Base-by-base conservation (phyloP, 2,329 filamentous ascomycete species). In the Teratosphaeria nubilosa region DNA sequence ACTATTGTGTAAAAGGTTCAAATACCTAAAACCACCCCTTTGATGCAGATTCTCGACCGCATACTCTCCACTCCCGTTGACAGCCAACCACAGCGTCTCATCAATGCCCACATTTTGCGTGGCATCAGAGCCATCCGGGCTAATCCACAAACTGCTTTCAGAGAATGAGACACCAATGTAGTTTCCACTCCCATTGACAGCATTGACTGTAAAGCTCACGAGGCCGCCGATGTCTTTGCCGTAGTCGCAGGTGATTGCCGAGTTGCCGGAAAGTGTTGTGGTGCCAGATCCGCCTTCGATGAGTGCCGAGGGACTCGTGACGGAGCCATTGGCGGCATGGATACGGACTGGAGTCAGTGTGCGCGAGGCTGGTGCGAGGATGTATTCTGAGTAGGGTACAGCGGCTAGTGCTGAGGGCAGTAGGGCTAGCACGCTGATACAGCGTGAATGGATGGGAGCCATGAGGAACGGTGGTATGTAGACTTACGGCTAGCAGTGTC, bases 1-100 rank as follows among this genome's bases (percentile, higher is more conserved):
- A 20, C 24, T 45, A 41, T 61, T 61, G 52, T 61, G 68, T 57
- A 76, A 76, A 13, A 76, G 56, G 1, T 75, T 80, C 60, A 82
- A 64, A 60, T 81, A 82, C n/a, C 78, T 73, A 62, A 81, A 82
- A 1, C 78, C 79, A 9, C 80, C 79, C 5, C 79, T 72, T 56
- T 80, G 68, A 53, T 53, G 22, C 31, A 66, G 65, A 55, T 76
- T 70, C 0, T 75, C 76, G 72, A 80, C 76, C 5, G 66, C 69
- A 56, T 76, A 77, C 5, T 62, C 72, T 10, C 69, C 70, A 0
- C 68, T 59, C 1, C 68, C 68, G 6, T 71, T 70, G 5, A 73
- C 61, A 10, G 70, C 63, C 56, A 79, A 78, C 76, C 76, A 81
- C 0, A 81, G 68, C 0, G 73, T 72, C 51, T 75, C 72, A 54